Conservation (phyloP, 202 grass and related monocot genomes). For the Dendrocalamus latiflorus region DNA sequence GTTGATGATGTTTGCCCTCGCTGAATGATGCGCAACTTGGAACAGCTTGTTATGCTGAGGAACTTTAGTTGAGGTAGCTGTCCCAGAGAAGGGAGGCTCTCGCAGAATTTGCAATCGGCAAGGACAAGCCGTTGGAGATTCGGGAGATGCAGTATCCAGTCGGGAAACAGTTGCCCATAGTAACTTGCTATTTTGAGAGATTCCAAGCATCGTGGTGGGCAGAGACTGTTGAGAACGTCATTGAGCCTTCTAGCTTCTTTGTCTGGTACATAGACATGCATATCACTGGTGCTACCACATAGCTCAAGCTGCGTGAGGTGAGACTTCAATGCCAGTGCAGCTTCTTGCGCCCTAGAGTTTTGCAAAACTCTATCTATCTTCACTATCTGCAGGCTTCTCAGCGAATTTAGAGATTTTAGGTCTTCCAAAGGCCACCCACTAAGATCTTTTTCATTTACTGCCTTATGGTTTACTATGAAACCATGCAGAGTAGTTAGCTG, state of each 20-base stretch:
- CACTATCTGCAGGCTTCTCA: slow-evolving; percentile 45
- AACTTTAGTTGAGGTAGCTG: slow-evolving; percentile 35
- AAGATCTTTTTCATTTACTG: slow-evolving; percentile 11
- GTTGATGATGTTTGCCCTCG: background rate
- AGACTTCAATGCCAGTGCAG: slow-evolving; percentile 32
- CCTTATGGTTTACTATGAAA: slow-evolving; percentile 28
- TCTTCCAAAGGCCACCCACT: slow-evolving; percentile 47
- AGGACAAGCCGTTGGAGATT: slow-evolving; percentile 37
- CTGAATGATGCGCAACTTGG: slow-evolving; percentile 19
- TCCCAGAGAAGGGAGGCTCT: slow-evolving; percentile 32
- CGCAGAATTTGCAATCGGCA: slow-evolving; percentile 40
- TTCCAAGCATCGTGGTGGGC: slow-evolving; percentile 36
- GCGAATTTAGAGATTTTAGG: slow-evolving; percentile 28
- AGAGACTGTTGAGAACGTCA: no score
- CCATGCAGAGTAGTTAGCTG: slow-evolving; percentile 39
- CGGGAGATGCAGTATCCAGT: slow-evolving; percentile 36
- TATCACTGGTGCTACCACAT: slow-evolving; percentile 39
- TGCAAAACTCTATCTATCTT: slow-evolving; percentile 37
- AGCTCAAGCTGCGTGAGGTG: slow-evolving; percentile 46
- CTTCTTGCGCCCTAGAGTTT: slow-evolving; percentile 10
- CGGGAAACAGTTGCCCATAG: slow-evolving; percentile 25
- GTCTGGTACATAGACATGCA: no score
- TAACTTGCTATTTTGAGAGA: slow-evolving; percentile 48
- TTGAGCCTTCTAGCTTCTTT: background rate
- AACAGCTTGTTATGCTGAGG: slow-evolving; percentile 30